phyloP scores from a whole-genome alignment of 1,284 basidiomycete species.

The Pyrrhoderma lamaoense region DNA sequence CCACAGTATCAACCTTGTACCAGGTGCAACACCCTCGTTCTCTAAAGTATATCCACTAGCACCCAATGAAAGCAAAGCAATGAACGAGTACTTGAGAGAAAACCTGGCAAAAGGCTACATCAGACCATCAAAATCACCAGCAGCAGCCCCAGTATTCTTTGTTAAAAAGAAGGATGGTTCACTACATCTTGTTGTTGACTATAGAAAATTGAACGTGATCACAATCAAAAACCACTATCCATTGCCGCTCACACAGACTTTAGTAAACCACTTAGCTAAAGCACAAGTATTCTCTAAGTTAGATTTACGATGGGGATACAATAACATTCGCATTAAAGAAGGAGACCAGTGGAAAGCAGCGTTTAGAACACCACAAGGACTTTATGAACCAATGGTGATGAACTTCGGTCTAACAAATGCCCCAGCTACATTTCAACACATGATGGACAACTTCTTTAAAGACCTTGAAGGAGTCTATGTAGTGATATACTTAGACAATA shows the following conservation, averaged over 20 bases:
- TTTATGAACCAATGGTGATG: conserved; percentile 31
- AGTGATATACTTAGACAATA: background rate
- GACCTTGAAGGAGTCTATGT: conserved; percentile 3
- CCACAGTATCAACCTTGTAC: background rate
- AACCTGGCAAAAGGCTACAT: conserved; percentile 31
- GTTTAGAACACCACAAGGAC: conserved; percentile 21
- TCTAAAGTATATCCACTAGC: background rate
- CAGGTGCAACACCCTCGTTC: background rate
- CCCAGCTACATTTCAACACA: conserved; percentile 28
- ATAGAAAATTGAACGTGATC: conserved; percentile 34
- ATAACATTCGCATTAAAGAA: conserved; percentile 19
- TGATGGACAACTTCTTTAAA: conserved; percentile 15
- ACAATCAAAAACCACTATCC: conserved; percentile 34
- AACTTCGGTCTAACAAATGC: conserved; percentile 33
- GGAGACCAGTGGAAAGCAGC: conserved; percentile 22
- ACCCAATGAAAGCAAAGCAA: conserved; percentile 14
- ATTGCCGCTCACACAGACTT: conserved; percentile 32
- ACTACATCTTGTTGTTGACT: conserved; percentile 36
- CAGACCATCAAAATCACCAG: conserved; percentile 29
- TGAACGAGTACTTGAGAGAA: conserved; percentile 32
- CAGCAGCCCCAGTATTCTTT: conserved; percentile 37
- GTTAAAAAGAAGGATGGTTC: conserved; percentile 39
- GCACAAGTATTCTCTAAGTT: conserved; percentile 26
- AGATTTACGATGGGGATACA: conserved; percentile 27
- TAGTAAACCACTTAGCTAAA: conserved; percentile 27